phyloP scores from a whole-genome alignment of 2,329 filamentous ascomycete genomes.

The Microcyclospora pomicola region DNA sequence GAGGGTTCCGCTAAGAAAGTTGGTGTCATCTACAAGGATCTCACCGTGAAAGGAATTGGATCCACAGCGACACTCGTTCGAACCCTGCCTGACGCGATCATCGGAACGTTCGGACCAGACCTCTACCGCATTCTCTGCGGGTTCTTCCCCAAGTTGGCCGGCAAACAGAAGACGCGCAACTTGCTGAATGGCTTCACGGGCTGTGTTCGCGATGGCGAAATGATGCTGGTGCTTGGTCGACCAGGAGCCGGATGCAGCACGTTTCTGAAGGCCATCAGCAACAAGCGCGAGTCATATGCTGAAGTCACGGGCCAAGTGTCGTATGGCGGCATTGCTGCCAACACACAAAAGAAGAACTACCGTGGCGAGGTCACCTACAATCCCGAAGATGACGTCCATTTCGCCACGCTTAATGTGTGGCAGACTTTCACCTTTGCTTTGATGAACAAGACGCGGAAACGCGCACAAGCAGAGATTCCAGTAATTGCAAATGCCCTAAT shows the following conservation, averaged over 20 bases:
- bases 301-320: slow-evolving; percentile 54
- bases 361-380: slow-evolving; percentile 69
- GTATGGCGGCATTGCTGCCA: slow-evolving; percentile 57
- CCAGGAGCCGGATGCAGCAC: slow-evolving; percentile 65
- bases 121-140: slow-evolving; percentile 50
- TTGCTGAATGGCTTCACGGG: slow-evolving; percentile 56
- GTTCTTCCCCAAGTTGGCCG: slow-evolving; percentile 39
- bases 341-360: slow-evolving; percentile 54
- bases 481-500: slow-evolving; percentile 56
- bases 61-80: slow-evolving; percentile 54
- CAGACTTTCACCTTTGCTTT: slow-evolving; percentile 65
- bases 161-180: slow-evolving; percentile 37
- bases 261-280: slow-evolving; percentile 62
- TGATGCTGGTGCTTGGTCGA: slow-evolving; percentile 59
- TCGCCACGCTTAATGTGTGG: slow-evolving; percentile 61
- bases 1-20: slow-evolving; percentile 61
- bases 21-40: slow-evolving; percentile 61
- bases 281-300: slow-evolving; percentile 52
- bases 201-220: slow-evolving; percentile 48
- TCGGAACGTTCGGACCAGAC: slow-evolving; percentile 71
- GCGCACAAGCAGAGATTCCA: slow-evolving; percentile 48
- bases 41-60: slow-evolving; percentile 60
- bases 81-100: slow-evolving; percentile 58
- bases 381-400: slow-evolving; percentile 62
- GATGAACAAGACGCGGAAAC: slow-evolving; percentile 59